Base-by-base conservation (phyloP, 2,329 filamentous ascomycete genomes). In the Ustulina deusta region DNA sequence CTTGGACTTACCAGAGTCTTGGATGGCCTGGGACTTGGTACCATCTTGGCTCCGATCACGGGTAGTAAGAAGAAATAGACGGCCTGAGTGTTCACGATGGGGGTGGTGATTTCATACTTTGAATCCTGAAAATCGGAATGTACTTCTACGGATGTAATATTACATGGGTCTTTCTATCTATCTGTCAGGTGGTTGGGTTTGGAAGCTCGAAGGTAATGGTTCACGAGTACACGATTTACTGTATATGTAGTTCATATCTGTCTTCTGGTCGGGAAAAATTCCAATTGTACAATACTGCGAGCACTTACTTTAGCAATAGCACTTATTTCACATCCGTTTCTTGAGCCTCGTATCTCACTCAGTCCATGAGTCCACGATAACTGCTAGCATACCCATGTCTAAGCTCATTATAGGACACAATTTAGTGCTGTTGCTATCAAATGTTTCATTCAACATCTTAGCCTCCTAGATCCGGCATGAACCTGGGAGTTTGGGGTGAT, bases 1-100 rank as follows among this genome's bases (percentile, higher is more conserved):
- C 81, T 96, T 22, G 93, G 93, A 15, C 84, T 97, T 66, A 89
- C 90, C 79, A 92, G 92, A 78, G 82, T 96, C 22, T 86, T 97
- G 17, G 88, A 89, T 7, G 87, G 91, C 1, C 86, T 97, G 32
- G 94, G 94, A 69, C 81, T 94, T 0, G 85, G 85, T 3, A 75
- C 78, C 0, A 70, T 86, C 27, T 79, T 83, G 4, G 79, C 79
- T 4, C 75, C 80, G 0, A 69, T 86, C 59, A 83, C 81, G 9
- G 84, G 62, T 13, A n/a, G 83, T 9, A 81, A 84, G 78, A 81
- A 83, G 70, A 78, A 78, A 65, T 74, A 66, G 66, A 52, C 6
- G 25, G 29, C 4, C 17, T 5, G 1, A 2, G 13, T 27, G 29
- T 36, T 42, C n/a, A 46, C 11, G n/a, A 2, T 44, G n/a, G 49